These are phyloP conservation scores for Neofusicoccum umdonicola DNA, from an alignment of 2,329 filamentous ascomycete genomes.

Conservation along the genomic window DNA sequence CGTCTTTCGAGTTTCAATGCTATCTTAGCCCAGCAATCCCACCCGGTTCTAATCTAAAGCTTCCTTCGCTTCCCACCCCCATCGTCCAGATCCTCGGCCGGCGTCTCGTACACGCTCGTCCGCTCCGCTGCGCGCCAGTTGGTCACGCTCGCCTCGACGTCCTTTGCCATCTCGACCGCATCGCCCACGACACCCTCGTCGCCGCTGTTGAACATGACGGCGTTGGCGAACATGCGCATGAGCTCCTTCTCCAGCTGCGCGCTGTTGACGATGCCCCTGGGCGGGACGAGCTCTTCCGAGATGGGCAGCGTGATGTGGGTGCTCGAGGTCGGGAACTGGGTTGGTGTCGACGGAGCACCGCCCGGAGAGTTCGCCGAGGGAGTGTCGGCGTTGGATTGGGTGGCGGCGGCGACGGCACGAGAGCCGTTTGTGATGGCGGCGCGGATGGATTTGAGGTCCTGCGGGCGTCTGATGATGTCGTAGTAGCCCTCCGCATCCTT, in stretches of 20 bases:
- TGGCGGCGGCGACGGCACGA: slow-evolving; percentile 59
- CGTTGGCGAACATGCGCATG: slow-evolving; percentile 95
- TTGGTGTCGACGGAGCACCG: slow-evolving; percentile 22
- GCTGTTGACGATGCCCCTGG: slow-evolving; percentile 88
- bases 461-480: slow-evolving; percentile 52
- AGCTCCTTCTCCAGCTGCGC: slow-evolving; percentile 89
- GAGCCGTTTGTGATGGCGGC: slow-evolving; percentile 48
- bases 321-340: slow-evolving; percentile 23
- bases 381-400: slow-evolving; percentile 55
- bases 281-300: slow-evolving; percentile 75
- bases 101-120: slow-evolving; percentile 17
- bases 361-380: slow-evolving; percentile 61
- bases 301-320: slow-evolving; percentile 53
- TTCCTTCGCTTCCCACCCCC: slow-evolving; percentile 13
- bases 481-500: slow-evolving; percentile 52
- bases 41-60: neutral
- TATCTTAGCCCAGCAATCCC: neutral
- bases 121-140: slow-evolving; percentile 72
- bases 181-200: slow-evolving; percentile 87
- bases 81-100: slow-evolving; percentile 25
- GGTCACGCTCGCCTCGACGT: slow-evolving; percentile 75
- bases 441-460: slow-evolving; percentile 52
- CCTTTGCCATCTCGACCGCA: slow-evolving; percentile 83
- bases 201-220: slow-evolving; percentile 96
- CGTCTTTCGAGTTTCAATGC: too few species aligned